These are phyloP conservation scores for Amanita jacksonii DNA, from an alignment of 768 basidiomycete species.

Conservation along the genomic window DNA sequence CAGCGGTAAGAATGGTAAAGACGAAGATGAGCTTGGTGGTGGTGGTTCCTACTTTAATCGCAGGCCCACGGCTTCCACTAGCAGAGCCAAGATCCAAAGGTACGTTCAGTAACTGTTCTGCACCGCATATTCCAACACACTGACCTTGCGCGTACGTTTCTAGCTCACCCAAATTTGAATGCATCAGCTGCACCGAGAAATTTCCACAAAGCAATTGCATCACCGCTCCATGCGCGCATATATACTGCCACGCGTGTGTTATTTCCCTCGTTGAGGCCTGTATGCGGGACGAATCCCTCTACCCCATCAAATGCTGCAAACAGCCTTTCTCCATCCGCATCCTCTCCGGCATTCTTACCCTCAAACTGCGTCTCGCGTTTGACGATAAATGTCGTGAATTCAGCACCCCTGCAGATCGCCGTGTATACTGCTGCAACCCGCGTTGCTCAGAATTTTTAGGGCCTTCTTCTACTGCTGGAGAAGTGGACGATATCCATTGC, in stretches of 20 bases:
- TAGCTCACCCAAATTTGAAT: conserved; percentile 4
- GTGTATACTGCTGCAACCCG: conserved; percentile 13
- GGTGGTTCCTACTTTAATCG: background rate
- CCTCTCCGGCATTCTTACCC: conserved; percentile 7
- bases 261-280: conserved; percentile 13
- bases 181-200: conserved; percentile 13
- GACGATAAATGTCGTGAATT: conserved; percentile 12
- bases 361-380: conserved; percentile 8
- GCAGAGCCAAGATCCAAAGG: too few relatives aligned
- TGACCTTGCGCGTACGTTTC: background rate
- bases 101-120: too few relatives aligned
- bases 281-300: conserved; percentile 13
- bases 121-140: background rate
- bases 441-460: conserved; percentile 12
- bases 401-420: conserved; percentile 11
- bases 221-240: conserved; percentile 12
- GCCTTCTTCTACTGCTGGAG: background rate
- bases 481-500: background rate
- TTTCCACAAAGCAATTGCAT: conserved; percentile 4
- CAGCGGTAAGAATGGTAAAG: background rate
- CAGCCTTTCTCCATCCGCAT: conserved; percentile 7
- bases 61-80: too few relatives aligned
- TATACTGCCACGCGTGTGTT: conserved; percentile 15
- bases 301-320: conserved; percentile 16
- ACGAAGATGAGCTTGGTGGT: background rate